Evolutionary conservation across 2,329 filamentous ascomycete genomes (phyloP), one percentile per base, ranked within the genome.

Genomic region (Teratosphaeria pseudoeucalypti): DNA sequence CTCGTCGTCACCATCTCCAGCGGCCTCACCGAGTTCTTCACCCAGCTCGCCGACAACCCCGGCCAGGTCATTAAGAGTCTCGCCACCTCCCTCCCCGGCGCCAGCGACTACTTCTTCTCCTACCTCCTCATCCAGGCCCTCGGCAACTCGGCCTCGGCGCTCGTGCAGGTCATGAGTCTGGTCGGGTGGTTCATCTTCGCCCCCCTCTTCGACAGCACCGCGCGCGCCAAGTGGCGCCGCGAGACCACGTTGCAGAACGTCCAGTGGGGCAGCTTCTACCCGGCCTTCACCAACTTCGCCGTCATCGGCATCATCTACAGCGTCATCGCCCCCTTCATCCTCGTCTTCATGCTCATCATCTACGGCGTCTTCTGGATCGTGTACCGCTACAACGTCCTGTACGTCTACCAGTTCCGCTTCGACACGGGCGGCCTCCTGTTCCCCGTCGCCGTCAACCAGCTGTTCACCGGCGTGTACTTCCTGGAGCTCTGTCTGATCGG

Each of bases 111-210:
- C 74, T 99, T 97, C 78, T 97, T 96, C 79, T 92, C 90, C 0
- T 99, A 99, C 81, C 92, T 99, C 85, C 87, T 96, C 71, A 85
- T 99, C 10, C 94, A 97, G 69, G 90, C 92, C 0, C 81, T 97
- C 67, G 91, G 90, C 63, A 91, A 90, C 63, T 91, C 54, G 79
- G 87, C 64, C 95, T 91, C 89, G 72, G 92, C 90, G 0, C 78
- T 97, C 3, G 78, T 96, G 12, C 94, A 97, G 69, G 82, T 95
- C 27, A 85, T 84, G n/a, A 83, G 85, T 3, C 80, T 99, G 3
- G 70, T 91, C 54, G 79, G 87, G 64, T 95, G 92, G 86, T 95
- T 91, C 67, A 69, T 97, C 26, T 73, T 95, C 54, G 87, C 89
- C 1, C 88, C 86, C 1, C 81, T 96, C 0, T 73, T 95, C 52